Base-by-base conservation (phyloP, 176 grass and related monocot genomes). In the Aegilops umbellulata region DNA sequence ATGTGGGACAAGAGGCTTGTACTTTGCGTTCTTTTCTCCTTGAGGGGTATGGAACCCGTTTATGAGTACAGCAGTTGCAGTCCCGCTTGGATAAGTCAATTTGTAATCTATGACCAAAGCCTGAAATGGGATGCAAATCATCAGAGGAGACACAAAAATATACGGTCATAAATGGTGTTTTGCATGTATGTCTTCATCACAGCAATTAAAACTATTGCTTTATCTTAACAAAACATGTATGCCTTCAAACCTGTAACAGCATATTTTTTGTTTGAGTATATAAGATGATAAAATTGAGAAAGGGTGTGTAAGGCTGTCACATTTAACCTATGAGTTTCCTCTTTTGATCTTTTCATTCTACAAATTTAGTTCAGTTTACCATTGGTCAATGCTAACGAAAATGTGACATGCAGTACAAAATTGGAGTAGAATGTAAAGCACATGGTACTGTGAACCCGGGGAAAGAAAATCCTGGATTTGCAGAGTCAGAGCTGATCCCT, bases 1-100 rank as follows among this genome's bases (percentile, higher is more conserved):
- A 60, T 60, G 6, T 69, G 69, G 80, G 16, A 34, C 30, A 0
- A 51, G 69, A 73, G 8, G 9, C 62, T 2, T 55, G 42, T 90
- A 97, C 93, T 97, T 95, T 34, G 95, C 93, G 88, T 85, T 90
- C 10, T 87, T 74, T 84, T 97, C 95, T 83, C 95, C 95, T 83
- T 74, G 93, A 53, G 89, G 76, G 19, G 92, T 97, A 83, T 97
- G 95, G 74, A 97, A 97, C 58, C 95, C 95, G 35, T 97, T 97
- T 79, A 95, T 95, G 24, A 97, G 93, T 65, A 95, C 93, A 82
- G 95, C 93, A 57, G 95, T 95, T 34, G 93, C 95, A 27, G 93
- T 93, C 23, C 95, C 95, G 67, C 93, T 97, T 83, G 93, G 95
- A 88, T 97, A 97, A 77, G 87, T 93, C 73, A 97, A 63, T 64